Percentiles rank a stretch among this genome's conserved stretches.
Evolutionary conservation across 768 basidiomycete genomes (phyloP).

Genomic region (Leccinum rimulosum): DNA sequence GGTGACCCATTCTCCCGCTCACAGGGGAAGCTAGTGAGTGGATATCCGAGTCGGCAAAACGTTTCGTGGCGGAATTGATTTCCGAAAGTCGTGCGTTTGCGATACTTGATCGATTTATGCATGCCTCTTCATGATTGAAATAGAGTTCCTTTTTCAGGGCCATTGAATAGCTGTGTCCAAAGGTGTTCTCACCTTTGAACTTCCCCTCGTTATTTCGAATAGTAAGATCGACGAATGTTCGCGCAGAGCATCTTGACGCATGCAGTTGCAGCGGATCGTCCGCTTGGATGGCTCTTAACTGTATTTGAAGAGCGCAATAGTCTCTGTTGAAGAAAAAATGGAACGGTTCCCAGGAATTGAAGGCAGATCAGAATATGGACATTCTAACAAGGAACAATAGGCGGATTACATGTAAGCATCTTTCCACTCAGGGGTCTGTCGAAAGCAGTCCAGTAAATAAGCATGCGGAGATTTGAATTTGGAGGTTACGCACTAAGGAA

Average conservation of each 20-base stretch:
- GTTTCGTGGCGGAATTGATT: not conserved
- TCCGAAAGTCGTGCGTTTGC: not conserved
- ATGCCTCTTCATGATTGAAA: constrained; percentile 4
- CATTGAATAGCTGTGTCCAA: not conserved
- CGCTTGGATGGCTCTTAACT: constrained; percentile 53
- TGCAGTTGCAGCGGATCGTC: constrained; percentile 22
- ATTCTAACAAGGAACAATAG: not conserved
- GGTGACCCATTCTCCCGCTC: constrained; percentile 1
- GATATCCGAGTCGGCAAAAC: not conserved
- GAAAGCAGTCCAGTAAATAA: constrained; percentile 2
- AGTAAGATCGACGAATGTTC: not conserved
- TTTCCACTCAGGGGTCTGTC: constrained; percentile 63
- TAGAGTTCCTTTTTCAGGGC: not conserved
- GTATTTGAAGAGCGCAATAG: constrained; percentile 69
- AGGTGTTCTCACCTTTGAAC: constrained; percentile 8
- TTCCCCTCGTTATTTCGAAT: constrained; percentile 1
- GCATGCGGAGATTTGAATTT: not conserved
- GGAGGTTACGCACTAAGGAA: not conserved
- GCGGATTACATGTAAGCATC: constrained; percentile 32
- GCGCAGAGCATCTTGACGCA: constrained; percentile 11
- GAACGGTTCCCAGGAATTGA: not conserved
- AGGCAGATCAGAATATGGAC: not conserved
- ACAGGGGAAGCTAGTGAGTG: not conserved
- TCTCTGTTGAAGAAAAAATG: constrained; percentile 44
- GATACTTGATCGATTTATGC: not conserved